Evolutionary conservation across 768 basidiomycete genomes (phyloP).

Genomic region (Russula sp.): DNA sequence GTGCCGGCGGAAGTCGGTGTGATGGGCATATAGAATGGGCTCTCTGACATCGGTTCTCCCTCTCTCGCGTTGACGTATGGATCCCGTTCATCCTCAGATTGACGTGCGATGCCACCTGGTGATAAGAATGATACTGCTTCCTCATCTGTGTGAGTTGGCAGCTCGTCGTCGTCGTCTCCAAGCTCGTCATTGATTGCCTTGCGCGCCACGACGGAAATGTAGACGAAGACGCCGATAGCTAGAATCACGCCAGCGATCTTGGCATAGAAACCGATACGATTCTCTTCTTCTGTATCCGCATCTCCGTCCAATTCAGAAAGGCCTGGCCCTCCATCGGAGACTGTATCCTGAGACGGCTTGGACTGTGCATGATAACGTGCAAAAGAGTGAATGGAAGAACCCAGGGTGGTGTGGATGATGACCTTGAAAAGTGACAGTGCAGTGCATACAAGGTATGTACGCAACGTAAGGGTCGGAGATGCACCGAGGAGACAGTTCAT

Average conservation of each 20-base stretch:
- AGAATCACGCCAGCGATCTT: conserved; percentile 63
- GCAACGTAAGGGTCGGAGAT: conserved; percentile 70
- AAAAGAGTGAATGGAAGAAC: conserved; percentile 81
- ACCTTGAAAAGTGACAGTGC: conserved; percentile 83
- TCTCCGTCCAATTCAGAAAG: conserved; percentile 5
- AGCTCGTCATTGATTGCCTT: conserved; percentile 50
- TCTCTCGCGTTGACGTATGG: conserved; percentile 5
- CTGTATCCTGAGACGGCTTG: conserved; percentile 14
- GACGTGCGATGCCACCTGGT: conserved; percentile 11
- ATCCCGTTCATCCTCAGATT: conserved; percentile 12
- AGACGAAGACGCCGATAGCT: conserved; percentile 68
- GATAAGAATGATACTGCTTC: conserved; percentile 21
- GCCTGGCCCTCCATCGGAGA: conserved; percentile 23
- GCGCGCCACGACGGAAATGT: conserved; percentile 75
- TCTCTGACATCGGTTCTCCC: conserved; percentile 16
- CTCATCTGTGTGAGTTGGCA: conserved; percentile 20
- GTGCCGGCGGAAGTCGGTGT: conserved; percentile 13
- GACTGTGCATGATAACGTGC: conserved; percentile 45
- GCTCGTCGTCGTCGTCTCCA: conserved; percentile 38
- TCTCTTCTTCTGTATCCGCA: conserved; percentile 32
- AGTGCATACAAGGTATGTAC: conserved; percentile 74
- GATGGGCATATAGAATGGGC: conserved; percentile 7
- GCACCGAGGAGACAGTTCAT: conserved; percentile 93
- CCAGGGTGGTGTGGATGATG: conserved; percentile 84
- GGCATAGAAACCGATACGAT: conserved; percentile 48